Evolutionary conservation across 257 asterid genomes (phyloP), one percentile per base, ranked within the genome.

Genomic region (Solanum appendiculatum): DNA sequence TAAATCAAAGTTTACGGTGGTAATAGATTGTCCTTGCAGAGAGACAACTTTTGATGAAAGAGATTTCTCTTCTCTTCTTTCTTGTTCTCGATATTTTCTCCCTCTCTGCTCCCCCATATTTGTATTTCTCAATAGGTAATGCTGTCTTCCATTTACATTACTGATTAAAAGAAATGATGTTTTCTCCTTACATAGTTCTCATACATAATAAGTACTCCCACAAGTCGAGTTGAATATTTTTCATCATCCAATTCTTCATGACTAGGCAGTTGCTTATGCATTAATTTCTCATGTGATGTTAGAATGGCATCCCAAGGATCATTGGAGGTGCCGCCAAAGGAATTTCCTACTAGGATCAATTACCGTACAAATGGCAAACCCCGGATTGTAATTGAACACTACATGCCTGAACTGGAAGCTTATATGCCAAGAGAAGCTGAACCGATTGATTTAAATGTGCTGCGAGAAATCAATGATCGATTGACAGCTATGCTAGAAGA

Each of bases 281-380:
- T 60, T 0, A 18, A 20, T 54, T 54, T 15, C 0, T 85, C 40
- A 7, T 85, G n/a, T 84, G 78, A 29, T 85, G 44, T 69, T 54
- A 85, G 87, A 46, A 85, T 85, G 87, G 87, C 78, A 70, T 42
- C 64, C n/a, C 36, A 68, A 85, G 70, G 87, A 51, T 69, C 83
- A 69, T 81, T 81, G 44, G 68, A 81, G 68, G 15, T 25, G 20
- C 21, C 4, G 1, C 2, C 70, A 29, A 70, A 85, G 21, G 87
- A 85, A 15, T 40, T 44, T 21, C 83, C 87, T 1, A 70, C 83
- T 85, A 85, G 70, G 60, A 85, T 85, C n/a, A 72, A 37, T 29
- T 72, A 68, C 33, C 83, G 83, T 74, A 83, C 83, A 7, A 85
- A 70, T 69, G 44, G 83, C 3, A 85, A 85, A 83, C 87, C 87